Percentiles rank a stretch among this genome's conserved stretches.
Evolutionary conservation across 179 eudicot species (phyloP).

Genomic region (Amaranthus tricolor): DNA sequence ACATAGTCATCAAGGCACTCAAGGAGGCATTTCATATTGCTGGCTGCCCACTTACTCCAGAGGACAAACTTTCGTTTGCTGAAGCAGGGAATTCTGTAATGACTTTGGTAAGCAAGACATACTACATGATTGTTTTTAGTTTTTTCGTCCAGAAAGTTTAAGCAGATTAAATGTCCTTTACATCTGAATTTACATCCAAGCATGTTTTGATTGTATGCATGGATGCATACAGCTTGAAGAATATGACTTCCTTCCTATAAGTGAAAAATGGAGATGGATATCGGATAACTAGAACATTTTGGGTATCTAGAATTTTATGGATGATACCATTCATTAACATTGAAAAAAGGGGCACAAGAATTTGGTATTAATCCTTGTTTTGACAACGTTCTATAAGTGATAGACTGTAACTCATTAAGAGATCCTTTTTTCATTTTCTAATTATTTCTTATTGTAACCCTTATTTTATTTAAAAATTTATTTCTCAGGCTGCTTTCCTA

Average conservation of each 20-base stretch:
- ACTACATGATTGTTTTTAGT: not conserved
- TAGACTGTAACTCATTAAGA: not conserved
- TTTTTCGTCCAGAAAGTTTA: not conserved
- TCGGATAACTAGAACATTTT: not conserved
- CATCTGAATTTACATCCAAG: not conserved
- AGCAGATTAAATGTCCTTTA: not conserved
- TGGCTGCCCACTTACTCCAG: constrained; percentile 52
- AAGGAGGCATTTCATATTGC: constrained; percentile 86
- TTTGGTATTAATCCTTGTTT: not conserved
- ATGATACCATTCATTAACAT: not conserved
- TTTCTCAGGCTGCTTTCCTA: constrained; percentile 72
- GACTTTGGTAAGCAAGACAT: constrained; percentile 86
- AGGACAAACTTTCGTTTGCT: constrained; percentile 65
- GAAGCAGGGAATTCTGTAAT: constrained; percentile 96
- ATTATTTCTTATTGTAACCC: not conserved
- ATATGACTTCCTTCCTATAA: not conserved
- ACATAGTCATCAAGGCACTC: constrained; percentile 66
- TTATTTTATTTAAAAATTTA: constrained; percentile 13
- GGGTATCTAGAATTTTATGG: not conserved
- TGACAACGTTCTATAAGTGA: not conserved
- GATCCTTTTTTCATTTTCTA: not conserved
- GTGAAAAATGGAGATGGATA: not conserved
- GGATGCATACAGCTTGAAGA: not conserved
- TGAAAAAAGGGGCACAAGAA: not conserved
- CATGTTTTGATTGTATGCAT: not conserved